Conservation (phyloP, 495 filamentous ascomycete genomes). For the Penicillium canariense region DNA sequence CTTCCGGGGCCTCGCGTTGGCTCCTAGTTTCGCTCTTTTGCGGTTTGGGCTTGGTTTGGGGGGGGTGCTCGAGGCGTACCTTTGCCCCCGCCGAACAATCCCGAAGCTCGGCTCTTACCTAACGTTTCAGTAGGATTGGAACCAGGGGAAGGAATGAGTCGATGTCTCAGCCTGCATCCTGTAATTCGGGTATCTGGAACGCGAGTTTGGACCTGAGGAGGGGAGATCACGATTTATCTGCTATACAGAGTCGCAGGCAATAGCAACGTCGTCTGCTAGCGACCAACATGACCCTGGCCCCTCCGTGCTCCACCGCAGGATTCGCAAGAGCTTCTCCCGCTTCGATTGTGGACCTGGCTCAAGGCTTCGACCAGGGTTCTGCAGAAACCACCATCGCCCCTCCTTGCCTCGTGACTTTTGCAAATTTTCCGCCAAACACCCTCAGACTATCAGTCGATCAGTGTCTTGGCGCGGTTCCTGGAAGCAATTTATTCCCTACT, state of each 20-base stretch:
- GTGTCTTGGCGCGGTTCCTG: no score
- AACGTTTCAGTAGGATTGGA: conserved; percentile 11
- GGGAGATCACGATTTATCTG: no score
- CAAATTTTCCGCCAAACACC: neutral
- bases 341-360: conserved; percentile 49
- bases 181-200: no score
- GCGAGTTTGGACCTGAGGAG: no score
- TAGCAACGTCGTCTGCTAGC: neutral
- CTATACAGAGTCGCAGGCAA: no score
- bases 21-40: neutral
- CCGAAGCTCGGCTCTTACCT: conserved; percentile 9
- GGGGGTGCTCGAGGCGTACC: neutral
- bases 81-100: conserved; percentile 6
- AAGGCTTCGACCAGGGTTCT: conserved; percentile 34
- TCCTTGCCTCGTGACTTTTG: conserved; percentile 12
- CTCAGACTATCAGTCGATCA: conserved; percentile 14
- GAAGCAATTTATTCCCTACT: no score
- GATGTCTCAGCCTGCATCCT: neutral
- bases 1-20: conserved; percentile 9
- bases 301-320: conserved; percentile 29
- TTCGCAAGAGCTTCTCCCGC: conserved; percentile 47
- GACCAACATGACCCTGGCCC: conserved; percentile 18
- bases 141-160: neutral
- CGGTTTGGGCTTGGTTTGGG: neutral
- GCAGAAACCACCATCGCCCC: conserved; percentile 20